Evolutionary conservation across 441 rosid genomes (phyloP), one percentile per base, ranked within the genome.

Genomic region (Raphanus hybrid): DNA sequence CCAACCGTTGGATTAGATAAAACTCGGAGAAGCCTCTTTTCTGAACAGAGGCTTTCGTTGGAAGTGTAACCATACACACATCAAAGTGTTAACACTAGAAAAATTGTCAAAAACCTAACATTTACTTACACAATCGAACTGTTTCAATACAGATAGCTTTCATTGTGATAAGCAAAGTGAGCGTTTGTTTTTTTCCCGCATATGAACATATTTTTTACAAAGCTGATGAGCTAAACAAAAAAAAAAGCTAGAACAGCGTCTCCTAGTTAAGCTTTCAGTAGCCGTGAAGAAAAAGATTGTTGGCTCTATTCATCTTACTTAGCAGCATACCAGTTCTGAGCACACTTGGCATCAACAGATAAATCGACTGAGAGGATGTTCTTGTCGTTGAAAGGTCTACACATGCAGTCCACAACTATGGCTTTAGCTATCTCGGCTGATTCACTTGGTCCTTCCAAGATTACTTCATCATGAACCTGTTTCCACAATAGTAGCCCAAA

Each of bases 401-500:
- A 83, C 96, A 96, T 96, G 90, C 99, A 96, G 48, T 91, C 87
- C 15, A 92, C 91, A 52, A 93, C 98, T 66, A 93, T 87, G 48
- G 84, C 85, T 86, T 86, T 93, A 5, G 99, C 99, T 3, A 73
- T 81, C 82, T 91, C 97, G 1, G 98, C 94, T 12, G 99, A 89
- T 76, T 89, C 98, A 1, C 85, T 85, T 45, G 98, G 99, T 76
- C 99, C 99, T 90, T 96, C 99, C 84, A 93, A 83, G 72, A 96
- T 96, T 75, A 96, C 97, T 90, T 96, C 98, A 85, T 96, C 98
- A 70, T 96, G 99, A 75, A 96, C 91, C 99, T 96, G 92, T 57
- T 55, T 82, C 64, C 65, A 39, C 34, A 66, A 78, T 18, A 16
- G 63, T 58, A 39, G 3, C 64, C 75, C 81, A 71, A 50, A 55